Evolutionary conservation across 805 yeast genomes (phyloP).

Genomic region (Candida qinlingensis): DNA sequence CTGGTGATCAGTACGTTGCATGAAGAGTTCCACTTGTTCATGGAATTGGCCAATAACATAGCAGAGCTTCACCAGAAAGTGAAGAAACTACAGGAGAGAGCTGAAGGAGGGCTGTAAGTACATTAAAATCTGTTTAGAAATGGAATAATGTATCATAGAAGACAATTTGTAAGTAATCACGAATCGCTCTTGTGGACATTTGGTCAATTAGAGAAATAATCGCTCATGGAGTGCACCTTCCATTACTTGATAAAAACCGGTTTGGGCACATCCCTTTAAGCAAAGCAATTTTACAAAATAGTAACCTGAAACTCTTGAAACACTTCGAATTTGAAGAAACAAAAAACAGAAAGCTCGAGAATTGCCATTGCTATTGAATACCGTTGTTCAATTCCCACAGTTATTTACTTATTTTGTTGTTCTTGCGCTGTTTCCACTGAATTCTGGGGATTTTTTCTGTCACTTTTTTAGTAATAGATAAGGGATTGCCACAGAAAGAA

Average conservation of each 20-base stretch:
- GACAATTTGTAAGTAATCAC: neutral
- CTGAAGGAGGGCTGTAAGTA: conserved; percentile 11
- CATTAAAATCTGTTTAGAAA: neutral
- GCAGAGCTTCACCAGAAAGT: conserved; percentile 64
- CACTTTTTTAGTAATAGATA: neutral
- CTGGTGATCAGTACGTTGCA: conserved; percentile 56
- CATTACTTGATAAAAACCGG: too few relatives aligned
- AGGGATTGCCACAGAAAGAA: neutral
- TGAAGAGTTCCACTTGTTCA: conserved; percentile 63
- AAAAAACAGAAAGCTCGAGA: too few relatives aligned
- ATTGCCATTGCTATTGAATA: neutral
- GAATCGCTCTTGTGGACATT: too few relatives aligned
- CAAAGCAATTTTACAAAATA: too few relatives aligned
- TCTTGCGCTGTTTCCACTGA: neutral
- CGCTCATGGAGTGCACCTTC: too few relatives aligned
- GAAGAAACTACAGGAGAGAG: conserved; percentile 24
- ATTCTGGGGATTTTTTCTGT: neutral
- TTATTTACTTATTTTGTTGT: neutral
- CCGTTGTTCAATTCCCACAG: neutral
- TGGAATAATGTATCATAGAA: neutral
- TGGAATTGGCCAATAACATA: conserved; percentile 69
- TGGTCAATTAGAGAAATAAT: too few relatives aligned
- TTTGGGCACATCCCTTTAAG: too few relatives aligned
- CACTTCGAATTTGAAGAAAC: too few relatives aligned
- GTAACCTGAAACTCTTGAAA: too few relatives aligned